Evolutionary conservation across 208 protist species (phyloP).

Genomic region (Crithidia acanthocephali): DNA sequence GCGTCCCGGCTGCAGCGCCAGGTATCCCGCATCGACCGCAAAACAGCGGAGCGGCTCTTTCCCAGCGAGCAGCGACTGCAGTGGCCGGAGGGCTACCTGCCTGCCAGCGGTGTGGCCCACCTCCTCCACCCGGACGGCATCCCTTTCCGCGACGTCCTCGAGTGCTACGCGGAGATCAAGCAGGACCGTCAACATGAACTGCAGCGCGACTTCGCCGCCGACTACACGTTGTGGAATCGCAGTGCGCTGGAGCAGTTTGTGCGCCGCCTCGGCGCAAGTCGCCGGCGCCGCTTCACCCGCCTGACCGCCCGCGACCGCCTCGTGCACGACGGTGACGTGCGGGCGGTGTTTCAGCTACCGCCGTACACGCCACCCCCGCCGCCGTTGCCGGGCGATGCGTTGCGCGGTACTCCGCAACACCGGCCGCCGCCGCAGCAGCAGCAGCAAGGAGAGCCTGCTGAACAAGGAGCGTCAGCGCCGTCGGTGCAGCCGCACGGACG

Average conservation of each 20-base stretch:
- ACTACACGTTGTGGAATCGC: constrained; percentile 78
- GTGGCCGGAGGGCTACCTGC: constrained; percentile 74
- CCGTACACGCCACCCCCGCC: constrained; percentile 40
- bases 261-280: constrained; percentile 30
- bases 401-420: neutral
- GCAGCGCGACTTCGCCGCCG: constrained; percentile 79
- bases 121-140: constrained; percentile 68
- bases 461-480: constrained; percentile 3
- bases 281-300: constrained; percentile 33
- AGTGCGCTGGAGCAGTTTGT: constrained; percentile 56
- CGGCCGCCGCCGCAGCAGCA: neutral
- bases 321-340: constrained; percentile 37
- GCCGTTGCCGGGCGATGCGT: neutral
- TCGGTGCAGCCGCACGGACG: neutral
- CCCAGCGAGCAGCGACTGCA: constrained; percentile 43
- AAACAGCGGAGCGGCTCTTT: constrained; percentile 48
- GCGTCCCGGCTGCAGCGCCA: constrained; percentile 40
- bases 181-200: constrained; percentile 41
- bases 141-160: constrained; percentile 60
- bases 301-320: constrained; percentile 43
- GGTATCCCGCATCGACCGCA: constrained; percentile 49
- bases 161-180: constrained; percentile 58
- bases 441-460: neutral
- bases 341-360: constrained; percentile 41
- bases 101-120: constrained; percentile 74